phyloP scores from a whole-genome alignment of 345 rosid species.

The Salix exigua region DNA sequence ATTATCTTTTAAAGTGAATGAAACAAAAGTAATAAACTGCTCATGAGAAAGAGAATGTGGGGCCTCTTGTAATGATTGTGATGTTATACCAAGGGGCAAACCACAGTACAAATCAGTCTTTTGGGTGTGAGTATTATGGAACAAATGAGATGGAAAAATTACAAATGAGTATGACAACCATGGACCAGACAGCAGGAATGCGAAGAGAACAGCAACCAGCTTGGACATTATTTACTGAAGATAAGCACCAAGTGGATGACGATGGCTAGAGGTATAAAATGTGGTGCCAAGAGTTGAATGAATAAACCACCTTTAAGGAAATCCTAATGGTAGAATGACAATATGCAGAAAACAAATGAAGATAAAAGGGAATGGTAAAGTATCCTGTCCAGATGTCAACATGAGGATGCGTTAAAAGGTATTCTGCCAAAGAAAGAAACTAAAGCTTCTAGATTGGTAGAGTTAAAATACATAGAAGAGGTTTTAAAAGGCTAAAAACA shows the following conservation, averaged over 20 bases:
- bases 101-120: background rate
- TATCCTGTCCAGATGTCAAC: too few species aligned
- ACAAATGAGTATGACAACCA: background rate
- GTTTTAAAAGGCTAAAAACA: too few species aligned
- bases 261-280: background rate
- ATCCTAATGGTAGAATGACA: too few species aligned
- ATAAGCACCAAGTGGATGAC: background rate
- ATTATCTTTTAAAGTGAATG: background rate
- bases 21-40: background rate
- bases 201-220: background rate
- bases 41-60: background rate
- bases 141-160: background rate
- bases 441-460: too few species aligned
- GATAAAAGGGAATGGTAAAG: too few species aligned
- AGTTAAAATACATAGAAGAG: too few species aligned
- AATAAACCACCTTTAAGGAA: too few species aligned
- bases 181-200: background rate
- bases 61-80: background rate
- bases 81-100: background rate
- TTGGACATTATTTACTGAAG: background rate
- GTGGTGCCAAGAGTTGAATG: background rate
- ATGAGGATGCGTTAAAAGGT: too few species aligned
- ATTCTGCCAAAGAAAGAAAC: too few species aligned
- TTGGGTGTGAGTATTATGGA: background rate
- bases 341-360: too few species aligned